Evolutionary conservation across 129 eudicot species (phyloP).

Genomic region (Oenanthe sinensis): DNA sequence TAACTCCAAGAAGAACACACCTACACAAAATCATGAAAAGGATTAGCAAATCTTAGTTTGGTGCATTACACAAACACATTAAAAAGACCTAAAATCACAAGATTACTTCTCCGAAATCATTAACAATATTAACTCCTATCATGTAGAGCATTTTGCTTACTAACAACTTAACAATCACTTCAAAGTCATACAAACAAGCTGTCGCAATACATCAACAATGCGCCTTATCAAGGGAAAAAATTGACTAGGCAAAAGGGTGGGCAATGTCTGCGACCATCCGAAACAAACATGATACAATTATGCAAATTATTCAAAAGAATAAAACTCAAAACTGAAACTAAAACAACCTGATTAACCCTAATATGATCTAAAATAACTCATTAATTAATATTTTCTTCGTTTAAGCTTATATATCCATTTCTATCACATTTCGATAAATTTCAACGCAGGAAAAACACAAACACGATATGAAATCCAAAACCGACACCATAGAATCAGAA

Average conservation of each 20-base stretch:
- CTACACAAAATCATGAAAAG: slow-evolving; percentile 23
- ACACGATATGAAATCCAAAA: neutral
- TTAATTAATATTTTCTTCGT: too few species aligned
- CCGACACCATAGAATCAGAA: neutral
- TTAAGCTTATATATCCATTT: neutral
- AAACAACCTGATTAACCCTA: neutral
- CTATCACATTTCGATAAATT: neutral
- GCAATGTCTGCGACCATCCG: neutral
- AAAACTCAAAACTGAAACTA: neutral
- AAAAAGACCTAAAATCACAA: neutral
- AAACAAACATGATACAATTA: neutral
- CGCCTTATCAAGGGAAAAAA: neutral
- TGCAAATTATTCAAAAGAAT: neutral
- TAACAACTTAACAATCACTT: neutral
- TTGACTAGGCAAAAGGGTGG: neutral
- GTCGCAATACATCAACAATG: neutral
- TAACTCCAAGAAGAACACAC: slow-evolving; percentile 84
- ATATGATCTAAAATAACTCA: neutral
- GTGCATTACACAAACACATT: neutral
- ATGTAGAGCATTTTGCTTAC: neutral
- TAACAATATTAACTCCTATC: neutral
- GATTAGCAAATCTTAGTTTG: neutral
- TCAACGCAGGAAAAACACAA: neutral
- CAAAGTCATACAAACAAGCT: neutral
- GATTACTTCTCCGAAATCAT: neutral